Conservation (phyloP, 257 asterid genomes). For the Pogostemon cablin region DNA sequence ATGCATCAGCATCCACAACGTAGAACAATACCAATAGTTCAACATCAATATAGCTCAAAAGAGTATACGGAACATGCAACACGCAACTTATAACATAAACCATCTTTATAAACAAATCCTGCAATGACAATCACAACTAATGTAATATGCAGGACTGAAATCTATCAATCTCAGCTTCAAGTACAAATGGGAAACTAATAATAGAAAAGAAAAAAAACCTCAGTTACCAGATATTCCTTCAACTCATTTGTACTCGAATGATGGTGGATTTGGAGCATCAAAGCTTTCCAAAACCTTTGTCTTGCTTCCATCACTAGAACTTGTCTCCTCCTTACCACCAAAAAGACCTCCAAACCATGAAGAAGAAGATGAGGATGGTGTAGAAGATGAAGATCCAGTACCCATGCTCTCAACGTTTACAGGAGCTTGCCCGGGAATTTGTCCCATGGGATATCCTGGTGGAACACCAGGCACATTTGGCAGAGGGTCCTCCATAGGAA, state of each 20-base stretch:
- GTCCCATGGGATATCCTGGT: slow-evolving; percentile 65
- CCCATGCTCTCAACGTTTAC: slow-evolving; percentile 50
- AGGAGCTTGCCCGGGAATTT: slow-evolving; percentile 67
- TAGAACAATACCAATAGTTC: too few relatives aligned
- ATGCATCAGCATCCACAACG: not conserved
- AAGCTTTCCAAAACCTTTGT: slow-evolving; percentile 91
- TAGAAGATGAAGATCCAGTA: slow-evolving; percentile 39
- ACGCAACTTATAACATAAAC: slow-evolving; percentile 11
- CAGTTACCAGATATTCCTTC: slow-evolving; percentile 35
- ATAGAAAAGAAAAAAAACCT: not conserved
- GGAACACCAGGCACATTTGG: slow-evolving; percentile 55
- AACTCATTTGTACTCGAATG: slow-evolving; percentile 78
- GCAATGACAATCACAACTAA: not conserved
- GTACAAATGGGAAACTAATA: not conserved
- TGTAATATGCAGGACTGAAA: not conserved
- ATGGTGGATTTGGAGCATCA: slow-evolving; percentile 88
- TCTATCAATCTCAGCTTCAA: slow-evolving; percentile 18
- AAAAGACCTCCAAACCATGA: slow-evolving; percentile 89
- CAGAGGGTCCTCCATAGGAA: slow-evolving; percentile 64
- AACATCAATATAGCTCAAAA: too few relatives aligned
- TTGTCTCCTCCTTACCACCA: slow-evolving; percentile 65
- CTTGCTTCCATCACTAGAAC: slow-evolving; percentile 61
- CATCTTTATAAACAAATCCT: not conserved
- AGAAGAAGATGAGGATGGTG: slow-evolving; percentile 51
- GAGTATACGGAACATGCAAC: not conserved